Percentiles rank a stretch among this genome's conserved stretches.
These are phyloP conservation scores for Hygrophorus pudorinus DNA, from an alignment of 768 basidiomycete genomes.

Conservation along the genomic window DNA sequence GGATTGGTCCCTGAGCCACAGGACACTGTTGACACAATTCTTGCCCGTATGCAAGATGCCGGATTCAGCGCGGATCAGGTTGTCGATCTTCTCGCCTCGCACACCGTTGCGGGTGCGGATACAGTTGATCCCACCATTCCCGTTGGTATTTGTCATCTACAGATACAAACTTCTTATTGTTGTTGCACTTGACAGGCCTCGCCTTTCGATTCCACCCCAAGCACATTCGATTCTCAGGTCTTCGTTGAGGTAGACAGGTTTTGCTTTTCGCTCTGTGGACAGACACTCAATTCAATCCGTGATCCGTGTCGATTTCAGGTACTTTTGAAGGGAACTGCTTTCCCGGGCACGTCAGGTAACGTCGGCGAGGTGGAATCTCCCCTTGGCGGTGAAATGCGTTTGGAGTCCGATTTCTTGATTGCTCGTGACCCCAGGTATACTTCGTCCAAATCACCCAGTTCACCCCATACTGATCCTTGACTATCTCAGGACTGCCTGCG, in stretches of 20 bases:
- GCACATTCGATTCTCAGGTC: constrained; percentile 22
- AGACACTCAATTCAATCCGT: constrained; percentile 11
- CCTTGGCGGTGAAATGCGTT: constrained; percentile 20
- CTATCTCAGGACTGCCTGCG: constrained; percentile 24
- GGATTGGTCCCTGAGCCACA: constrained; percentile 5
- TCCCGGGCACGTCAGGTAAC: constrained; percentile 17
- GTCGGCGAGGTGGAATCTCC: constrained; percentile 15
- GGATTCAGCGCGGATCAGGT: constrained; percentile 6
- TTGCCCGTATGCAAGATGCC: constrained; percentile 12
- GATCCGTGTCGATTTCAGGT: no score
- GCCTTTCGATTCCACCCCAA: constrained; percentile 23
- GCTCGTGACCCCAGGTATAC: constrained; percentile 16
- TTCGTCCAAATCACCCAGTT: neutral
- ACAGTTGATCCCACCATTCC: no score
- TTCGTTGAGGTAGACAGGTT: constrained; percentile 15
- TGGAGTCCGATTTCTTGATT: constrained; percentile 19
- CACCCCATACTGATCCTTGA: neutral
- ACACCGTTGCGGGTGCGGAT: no score
- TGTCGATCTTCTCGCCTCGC: no score
- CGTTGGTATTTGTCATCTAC: no score
- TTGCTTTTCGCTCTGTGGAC: neutral
- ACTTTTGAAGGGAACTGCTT: constrained; percentile 13
- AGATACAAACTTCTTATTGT: no score
- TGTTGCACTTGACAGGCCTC: constrained; percentile 10
- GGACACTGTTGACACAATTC: constrained; percentile 9